Base-by-base conservation (phyloP, 179 eudicot species). In the Monotropa hypopitys region DNA sequence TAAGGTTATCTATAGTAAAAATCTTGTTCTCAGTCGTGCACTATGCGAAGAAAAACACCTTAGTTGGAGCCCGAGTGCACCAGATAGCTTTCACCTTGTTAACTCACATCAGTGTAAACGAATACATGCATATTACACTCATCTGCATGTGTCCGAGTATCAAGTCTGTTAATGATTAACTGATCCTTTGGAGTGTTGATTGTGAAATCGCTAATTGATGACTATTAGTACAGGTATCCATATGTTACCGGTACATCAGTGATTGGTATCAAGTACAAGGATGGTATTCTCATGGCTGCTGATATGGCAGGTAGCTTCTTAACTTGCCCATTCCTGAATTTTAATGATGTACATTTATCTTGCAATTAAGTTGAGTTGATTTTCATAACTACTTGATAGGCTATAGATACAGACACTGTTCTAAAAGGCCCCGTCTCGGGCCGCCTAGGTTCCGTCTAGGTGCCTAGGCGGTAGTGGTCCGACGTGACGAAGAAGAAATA, bases 201-300 rank as follows among this genome's bases (percentile, higher is more conserved):
- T 38, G 28, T 42, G 43, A 56, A 6, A 33, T 28, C 2, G 5
- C 12, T 71, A n/a, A 15, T 46, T 26, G 70, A 21, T 38, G 26
- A 15, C 33, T 47, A n/a, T 75, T 70, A 68, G 50, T 80, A 21
- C 87, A 95, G 97, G 86, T 79, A 86, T 56, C 99, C 99, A 1
- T 91, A 91, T 70, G 98, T 93, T 69, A 95, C 97, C 0, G 99
- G 98, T 28, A 95, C 99, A n/a, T 95, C 99, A 53, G 93, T 93
- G 8, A 81, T 95, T 75, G 99, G 90, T 56, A 88, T 95, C 83
- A 95, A 91, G 82, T 95, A 90, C 82, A 93, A 93, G 85, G 98
- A 95, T 93, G 99, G 99, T 23, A 80, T 95, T 78, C 96, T 93
- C 78, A 85, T 95, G 87, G 96, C 90, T 84, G 95, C 98, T 88